A percentile compares a stretch with the other conserved stretches of the same genome.
Evolutionary conservation across 2,329 filamentous ascomycete species (phyloP).

Genomic region (Diaporthe amygdali): DNA sequence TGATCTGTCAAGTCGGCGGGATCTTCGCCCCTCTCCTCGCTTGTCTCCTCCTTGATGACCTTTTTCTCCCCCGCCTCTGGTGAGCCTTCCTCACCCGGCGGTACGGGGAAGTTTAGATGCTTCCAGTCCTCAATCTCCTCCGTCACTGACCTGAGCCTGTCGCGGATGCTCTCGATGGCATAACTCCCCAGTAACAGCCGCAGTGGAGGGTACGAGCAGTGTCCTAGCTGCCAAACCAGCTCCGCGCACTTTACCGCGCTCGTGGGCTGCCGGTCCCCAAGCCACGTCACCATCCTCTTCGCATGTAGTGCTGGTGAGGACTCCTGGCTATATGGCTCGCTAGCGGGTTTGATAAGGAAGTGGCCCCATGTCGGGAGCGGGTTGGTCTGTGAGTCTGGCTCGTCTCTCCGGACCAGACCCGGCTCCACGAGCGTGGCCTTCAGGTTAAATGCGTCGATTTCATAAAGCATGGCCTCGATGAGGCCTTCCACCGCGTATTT

Average conservation of each 20-base stretch:
- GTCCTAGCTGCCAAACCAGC: conserved; percentile 90
- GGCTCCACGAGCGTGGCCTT: conserved; percentile 94
- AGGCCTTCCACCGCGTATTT: conserved; percentile 97
- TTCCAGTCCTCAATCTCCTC: conserved; percentile 97
- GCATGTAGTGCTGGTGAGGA: conserved; percentile 88
- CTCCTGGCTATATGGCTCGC: conserved; percentile 77
- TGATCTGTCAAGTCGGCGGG: conserved; percentile 21
- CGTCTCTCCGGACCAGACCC: conserved; percentile 85
- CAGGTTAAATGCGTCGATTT: conserved; percentile 89
- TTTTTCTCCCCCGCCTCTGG: conserved; percentile 35
- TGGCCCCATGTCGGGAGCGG: conserved; percentile 86
- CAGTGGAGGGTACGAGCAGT: conserved; percentile 92
- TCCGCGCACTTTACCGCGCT: conserved; percentile 93
- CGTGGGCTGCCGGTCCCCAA: conserved; percentile 89
- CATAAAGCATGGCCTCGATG: conserved; percentile 96
- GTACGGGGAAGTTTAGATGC: conserved; percentile 72
- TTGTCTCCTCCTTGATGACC: conserved; percentile 34
- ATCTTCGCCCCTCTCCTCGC: conserved; percentile 33
- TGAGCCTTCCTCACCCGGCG: conserved; percentile 40
- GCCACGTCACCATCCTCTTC: conserved; percentile 90
- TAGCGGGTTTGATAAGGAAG: conserved; percentile 87
- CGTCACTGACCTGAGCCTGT: conserved; percentile 86
- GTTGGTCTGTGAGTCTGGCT: conserved; percentile 62
- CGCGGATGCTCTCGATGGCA: conserved; percentile 93
- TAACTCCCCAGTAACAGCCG: conserved; percentile 88